Conservation (phyloP, 768 basidiomycete species). For the Russula earlei region DNA sequence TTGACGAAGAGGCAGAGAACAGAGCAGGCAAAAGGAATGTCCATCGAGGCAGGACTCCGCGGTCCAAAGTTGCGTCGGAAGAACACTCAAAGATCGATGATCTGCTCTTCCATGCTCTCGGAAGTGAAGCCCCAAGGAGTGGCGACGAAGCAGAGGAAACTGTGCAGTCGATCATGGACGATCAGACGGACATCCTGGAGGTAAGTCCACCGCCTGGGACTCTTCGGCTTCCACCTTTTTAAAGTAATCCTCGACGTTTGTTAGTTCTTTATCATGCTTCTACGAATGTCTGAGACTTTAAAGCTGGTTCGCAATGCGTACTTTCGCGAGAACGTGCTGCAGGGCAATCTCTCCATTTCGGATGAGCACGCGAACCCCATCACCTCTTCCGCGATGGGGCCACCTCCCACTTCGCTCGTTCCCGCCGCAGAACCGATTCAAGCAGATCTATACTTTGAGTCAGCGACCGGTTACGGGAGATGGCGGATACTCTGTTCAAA, state of each 20-base stretch:
- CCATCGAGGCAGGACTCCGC: background rate
- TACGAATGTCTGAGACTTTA: background rate
- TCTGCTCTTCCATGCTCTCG: background rate
- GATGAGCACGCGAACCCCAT: background rate
- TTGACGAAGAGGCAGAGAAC: background rate
- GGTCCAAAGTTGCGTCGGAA: background rate
- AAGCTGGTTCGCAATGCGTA: background rate
- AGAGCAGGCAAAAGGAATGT: background rate
- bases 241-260: background rate
- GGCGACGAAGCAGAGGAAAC: background rate
- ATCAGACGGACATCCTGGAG: background rate
- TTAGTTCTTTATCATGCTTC: background rate
- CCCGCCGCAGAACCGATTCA: background rate
- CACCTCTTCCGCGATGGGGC: background rate
- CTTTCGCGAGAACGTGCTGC: slow-evolving; percentile 4
- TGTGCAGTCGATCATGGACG: background rate
- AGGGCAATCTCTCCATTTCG: background rate
- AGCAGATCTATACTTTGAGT: slow-evolving; percentile 11
- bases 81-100: background rate
- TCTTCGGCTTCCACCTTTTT: background rate
- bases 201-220: background rate
- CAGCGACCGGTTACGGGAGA: background rate
- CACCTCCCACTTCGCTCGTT: background rate
- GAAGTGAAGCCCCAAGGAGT: background rate
- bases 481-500: slow-evolving; percentile 6